Conservation (phyloP, 345 rosid genomes). For the Lepidium aucheri region DNA sequence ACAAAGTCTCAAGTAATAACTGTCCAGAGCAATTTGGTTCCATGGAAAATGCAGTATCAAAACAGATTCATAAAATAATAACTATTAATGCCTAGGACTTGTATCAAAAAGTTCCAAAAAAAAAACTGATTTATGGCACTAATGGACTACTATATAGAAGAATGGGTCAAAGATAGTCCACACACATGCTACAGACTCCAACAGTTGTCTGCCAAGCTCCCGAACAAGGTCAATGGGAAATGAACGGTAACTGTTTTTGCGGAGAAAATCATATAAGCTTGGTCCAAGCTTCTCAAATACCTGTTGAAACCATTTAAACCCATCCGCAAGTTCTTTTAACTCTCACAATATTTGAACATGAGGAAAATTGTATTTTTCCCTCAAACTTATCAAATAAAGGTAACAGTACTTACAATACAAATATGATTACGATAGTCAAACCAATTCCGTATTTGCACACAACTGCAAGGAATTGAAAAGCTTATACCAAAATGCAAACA, state of each 20-base stretch:
- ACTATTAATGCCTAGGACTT: slow-evolving; percentile 3
- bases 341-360: slow-evolving; percentile 43
- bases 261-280: slow-evolving; percentile 99
- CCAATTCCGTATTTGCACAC: slow-evolving; percentile 99
- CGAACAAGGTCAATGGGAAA: slow-evolving; percentile 99
- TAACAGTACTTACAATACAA: slow-evolving; percentile 94
- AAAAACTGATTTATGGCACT: slow-evolving; percentile 12
- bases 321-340: slow-evolving; percentile 71
- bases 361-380: slow-evolving; percentile 27
- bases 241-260: slow-evolving; percentile 96
- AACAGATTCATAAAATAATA: not conserved
- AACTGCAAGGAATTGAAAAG: slow-evolving; percentile 93
- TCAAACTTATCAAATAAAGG: slow-evolving; percentile 46
- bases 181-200: slow-evolving; percentile 99
- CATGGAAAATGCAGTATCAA: not conserved
- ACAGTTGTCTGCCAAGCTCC: slow-evolving; percentile 99
- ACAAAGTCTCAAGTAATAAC: not conserved
- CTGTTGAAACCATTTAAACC: slow-evolving; percentile 90
- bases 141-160: slow-evolving; percentile 34
- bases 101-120: not conserved
- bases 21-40: not conserved
- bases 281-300: slow-evolving; percentile 99
- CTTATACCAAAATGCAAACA: slow-evolving; percentile 44
- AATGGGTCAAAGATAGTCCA: slow-evolving; percentile 54
- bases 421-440: slow-evolving; percentile 99